A percentile compares a stretch with the other conserved stretches of the same genome.
These are phyloP conservation scores for Aspergillus pseudonomiae DNA, from an alignment of 2,329 filamentous ascomycete species.

Conservation along the genomic window DNA sequence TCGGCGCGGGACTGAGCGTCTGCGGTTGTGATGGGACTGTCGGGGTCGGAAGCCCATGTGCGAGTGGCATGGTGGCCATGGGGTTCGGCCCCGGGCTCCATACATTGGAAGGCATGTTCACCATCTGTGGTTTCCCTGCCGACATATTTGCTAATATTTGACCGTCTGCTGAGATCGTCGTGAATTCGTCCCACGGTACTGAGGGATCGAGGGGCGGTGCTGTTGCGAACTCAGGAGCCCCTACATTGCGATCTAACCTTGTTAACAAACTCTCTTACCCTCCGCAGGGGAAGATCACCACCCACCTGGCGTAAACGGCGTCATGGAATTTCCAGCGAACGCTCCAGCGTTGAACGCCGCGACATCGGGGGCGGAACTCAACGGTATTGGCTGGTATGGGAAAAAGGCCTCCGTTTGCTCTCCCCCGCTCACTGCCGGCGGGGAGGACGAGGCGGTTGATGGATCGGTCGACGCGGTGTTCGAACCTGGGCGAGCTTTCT, in stretches of 20 bases:
- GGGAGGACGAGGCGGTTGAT: constrained; percentile 55
- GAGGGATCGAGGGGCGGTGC: constrained; percentile 37
- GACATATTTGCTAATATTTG: constrained; percentile 39
- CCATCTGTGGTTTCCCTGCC: constrained; percentile 35
- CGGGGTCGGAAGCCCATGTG: constrained; percentile 33
- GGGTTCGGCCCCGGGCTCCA: constrained; percentile 35
- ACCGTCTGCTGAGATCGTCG: constrained; percentile 40
- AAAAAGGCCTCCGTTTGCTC: constrained; percentile 43
- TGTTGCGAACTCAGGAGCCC: constrained; percentile 32
- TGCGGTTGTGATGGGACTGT: constrained; percentile 37
- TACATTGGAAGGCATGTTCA: constrained; percentile 35
- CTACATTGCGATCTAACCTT: constrained; percentile 31
- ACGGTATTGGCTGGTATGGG: constrained; percentile 38
- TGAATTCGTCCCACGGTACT: constrained; percentile 42
- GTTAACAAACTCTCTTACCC: constrained; percentile 12
- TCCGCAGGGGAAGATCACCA: constrained; percentile 11
- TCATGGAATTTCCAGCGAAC: constrained; percentile 37
- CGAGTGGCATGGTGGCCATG: constrained; percentile 31
- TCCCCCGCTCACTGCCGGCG: constrained; percentile 32
- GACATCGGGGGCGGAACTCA: constrained; percentile 39
- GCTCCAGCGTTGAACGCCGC: constrained; percentile 33
- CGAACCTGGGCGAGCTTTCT: constrained; percentile 48
- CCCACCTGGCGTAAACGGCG: constrained; percentile 41
- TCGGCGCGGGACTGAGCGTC: constrained; percentile 30
- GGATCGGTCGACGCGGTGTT: constrained; percentile 49